Evolutionary conservation across 768 basidiomycete genomes (phyloP), one percentile per base, ranked within the genome.

Genomic region (Pleurotus tuber-regium): DNA sequence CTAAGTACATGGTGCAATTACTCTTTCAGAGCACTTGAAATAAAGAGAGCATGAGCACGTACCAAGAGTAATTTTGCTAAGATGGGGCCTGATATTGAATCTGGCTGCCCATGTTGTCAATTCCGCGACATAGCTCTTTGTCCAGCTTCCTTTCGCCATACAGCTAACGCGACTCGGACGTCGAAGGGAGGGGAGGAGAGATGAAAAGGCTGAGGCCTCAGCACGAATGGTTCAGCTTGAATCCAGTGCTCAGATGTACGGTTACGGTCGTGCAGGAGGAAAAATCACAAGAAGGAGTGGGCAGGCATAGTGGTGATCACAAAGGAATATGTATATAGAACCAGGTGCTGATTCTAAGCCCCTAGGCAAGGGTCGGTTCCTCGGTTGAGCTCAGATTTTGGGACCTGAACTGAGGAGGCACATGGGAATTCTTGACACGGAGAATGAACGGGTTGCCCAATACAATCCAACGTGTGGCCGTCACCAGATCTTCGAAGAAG

Each of bases 21-120:
- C 44, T 47, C 38, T 35, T 28, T 51, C 33, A 36, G 14, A 8
- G 46, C 16, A 18, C 18, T 16, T 16, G 23, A 28, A 39, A 31
- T 12, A 48, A 52, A 54, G 29, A 19, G 19, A 26, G 26, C 21
- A 14, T 36, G 43, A 50, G n/a, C 5, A 25, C 39, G 11, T 28
- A 63, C 62, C 54, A 14, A 65, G 52, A 19, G 59, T 59, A 35
- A 65, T 51, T 29, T 56, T 52, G 36, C 53, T 56, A 26, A 65
- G 59, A 51, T 60, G 59, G 23, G 59, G 57, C 42, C 59, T 59
- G 31, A 64, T 26, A 54, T 57, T 64, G 31, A 64, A 57, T 10
- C 57, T 56, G 16, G 55, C 58, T 23, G 61, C 63, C 56, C 54
- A 51, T 24, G 60, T 63, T 38, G 59, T 57, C 19, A 64, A 53